These are phyloP conservation scores for Ceratobasidium sp. DNA, from an alignment of 1,284 basidiomycete species.

Conservation along the genomic window DNA sequence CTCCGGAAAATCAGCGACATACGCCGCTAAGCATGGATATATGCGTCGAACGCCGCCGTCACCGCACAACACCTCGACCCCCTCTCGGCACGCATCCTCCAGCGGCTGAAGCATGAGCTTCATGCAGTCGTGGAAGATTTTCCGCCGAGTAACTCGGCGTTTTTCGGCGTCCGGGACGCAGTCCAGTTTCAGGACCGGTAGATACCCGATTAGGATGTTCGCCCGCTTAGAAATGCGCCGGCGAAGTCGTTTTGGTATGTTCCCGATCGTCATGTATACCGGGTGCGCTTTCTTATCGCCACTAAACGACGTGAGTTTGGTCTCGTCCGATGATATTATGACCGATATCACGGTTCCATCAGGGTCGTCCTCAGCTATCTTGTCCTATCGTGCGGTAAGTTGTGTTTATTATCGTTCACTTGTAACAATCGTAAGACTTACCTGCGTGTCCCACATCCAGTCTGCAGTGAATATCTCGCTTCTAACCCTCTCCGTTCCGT, in stretches of 20 bases:
- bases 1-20: slow-evolving; percentile 45
- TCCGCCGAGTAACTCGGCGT: neutral
- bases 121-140: slow-evolving; percentile 47
- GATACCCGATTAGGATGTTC: slow-evolving; percentile 44
- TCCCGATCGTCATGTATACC: slow-evolving; percentile 48
- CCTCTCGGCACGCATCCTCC: neutral
- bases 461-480: slow-evolving; percentile 37
- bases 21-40: slow-evolving; percentile 24
- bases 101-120: slow-evolving; percentile 42
- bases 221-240: slow-evolving; percentile 30
- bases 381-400: slow-evolving; percentile 1
- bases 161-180: neutral
- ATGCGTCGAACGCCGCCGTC: slow-evolving; percentile 39
- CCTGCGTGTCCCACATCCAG: slow-evolving; percentile 45
- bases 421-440: neutral
- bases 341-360: slow-evolving; percentile 23
- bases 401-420: neutral
- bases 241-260: slow-evolving; percentile 45
- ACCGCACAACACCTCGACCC: slow-evolving; percentile 26
- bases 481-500: neutral
- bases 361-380: neutral
- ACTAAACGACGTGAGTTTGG: slow-evolving; percentile 38
- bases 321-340: slow-evolving; percentile 47
- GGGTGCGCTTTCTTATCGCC: slow-evolving; percentile 48
- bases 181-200: slow-evolving; percentile 30